Evolutionary conservation across 2,329 filamentous ascomycete genomes (phyloP).

Genomic region (Coniochaeta ligniaria): DNA sequence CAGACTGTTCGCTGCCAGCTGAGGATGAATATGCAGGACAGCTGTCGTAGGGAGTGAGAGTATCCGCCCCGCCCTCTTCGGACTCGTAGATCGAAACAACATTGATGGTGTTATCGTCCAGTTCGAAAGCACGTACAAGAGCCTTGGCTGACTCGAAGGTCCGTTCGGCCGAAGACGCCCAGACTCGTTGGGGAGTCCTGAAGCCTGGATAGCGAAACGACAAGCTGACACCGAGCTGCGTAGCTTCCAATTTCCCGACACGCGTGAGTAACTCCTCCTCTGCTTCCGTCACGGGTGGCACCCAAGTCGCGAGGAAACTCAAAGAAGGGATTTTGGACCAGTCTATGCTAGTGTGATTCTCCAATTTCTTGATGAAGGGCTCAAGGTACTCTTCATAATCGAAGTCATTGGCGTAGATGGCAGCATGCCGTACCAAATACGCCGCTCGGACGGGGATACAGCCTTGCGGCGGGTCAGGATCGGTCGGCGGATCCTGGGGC

Average conservation of each 20-base stretch:
- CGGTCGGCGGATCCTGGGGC: conserved; percentile 37
- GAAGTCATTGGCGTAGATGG: conserved; percentile 53
- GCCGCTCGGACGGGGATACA: conserved; percentile 44
- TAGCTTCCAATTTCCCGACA: conserved; percentile 53
- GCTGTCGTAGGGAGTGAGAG: conserved; percentile 55
- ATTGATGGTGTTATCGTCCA: conserved; percentile 43
- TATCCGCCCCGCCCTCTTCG: conserved; percentile 49
- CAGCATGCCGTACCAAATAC: conserved; percentile 51
- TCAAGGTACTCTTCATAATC: conserved; percentile 51
- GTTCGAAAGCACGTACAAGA: conserved; percentile 49
- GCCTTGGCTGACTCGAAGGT: conserved; percentile 51
- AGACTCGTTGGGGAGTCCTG: conserved; percentile 45
- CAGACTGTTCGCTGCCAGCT: conserved; percentile 47
- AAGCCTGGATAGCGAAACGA: conserved; percentile 51
- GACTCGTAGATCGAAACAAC: conserved; percentile 50
- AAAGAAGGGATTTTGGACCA: conserved; percentile 50
- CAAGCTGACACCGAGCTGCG: conserved; percentile 50
- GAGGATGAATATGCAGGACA: conserved; percentile 56
- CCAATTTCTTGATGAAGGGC: conserved; percentile 49
- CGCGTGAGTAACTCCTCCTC: conserved; percentile 54
- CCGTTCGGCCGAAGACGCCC: conserved; percentile 56
- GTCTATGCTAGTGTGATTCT: conserved; percentile 46
- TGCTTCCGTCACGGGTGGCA: conserved; percentile 46
- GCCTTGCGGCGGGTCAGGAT: conserved; percentile 36
- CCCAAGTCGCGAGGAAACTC: conserved; percentile 50